phyloP scores from a whole-genome alignment of 1,284 basidiomycete genomes.

The Flammula alnicola region DNA sequence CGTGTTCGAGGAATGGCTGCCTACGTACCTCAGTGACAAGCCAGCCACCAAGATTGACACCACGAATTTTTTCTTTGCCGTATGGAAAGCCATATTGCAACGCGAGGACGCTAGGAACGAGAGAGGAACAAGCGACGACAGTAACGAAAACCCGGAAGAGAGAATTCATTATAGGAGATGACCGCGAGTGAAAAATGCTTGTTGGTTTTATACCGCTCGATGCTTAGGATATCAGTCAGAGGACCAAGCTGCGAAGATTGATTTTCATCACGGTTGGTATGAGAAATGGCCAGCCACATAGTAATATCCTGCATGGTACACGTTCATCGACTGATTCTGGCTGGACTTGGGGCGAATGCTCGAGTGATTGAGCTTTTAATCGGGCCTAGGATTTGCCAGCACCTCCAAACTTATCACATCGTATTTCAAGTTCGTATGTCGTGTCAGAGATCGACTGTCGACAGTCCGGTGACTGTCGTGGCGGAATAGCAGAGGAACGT shows the following conservation, averaged over 20 bases:
- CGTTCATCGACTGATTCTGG: no score
- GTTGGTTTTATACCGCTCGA: not conserved
- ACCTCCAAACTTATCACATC: no score
- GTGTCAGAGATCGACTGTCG: conserved; percentile 57
- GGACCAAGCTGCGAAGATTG: no score
- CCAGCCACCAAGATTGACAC: conserved; percentile 83
- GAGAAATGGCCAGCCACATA: no score
- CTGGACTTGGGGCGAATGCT: no score
- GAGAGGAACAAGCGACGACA: conserved; percentile 15
- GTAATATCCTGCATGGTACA: no score
- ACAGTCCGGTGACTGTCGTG: conserved; percentile 63
- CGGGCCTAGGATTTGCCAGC: no score
- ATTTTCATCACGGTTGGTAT: not conserved
- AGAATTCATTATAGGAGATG: conserved; percentile 3
- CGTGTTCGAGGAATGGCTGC: no score
- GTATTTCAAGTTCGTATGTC: no score
- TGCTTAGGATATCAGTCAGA: not conserved
- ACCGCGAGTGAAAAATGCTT: not conserved
- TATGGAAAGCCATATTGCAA: conserved; percentile 49
- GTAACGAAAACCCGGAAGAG: not conserved
- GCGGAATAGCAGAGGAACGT: conserved; percentile 68
- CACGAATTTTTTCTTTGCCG: conserved; percentile 64
- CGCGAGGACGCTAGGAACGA: conserved; percentile 26
- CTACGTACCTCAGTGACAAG: conserved; percentile 68
- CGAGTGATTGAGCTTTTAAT: no score